These are phyloP conservation scores for Dendrobium chrysotoxum DNA, from an alignment of 106 monocot species.

Conservation along the genomic window DNA sequence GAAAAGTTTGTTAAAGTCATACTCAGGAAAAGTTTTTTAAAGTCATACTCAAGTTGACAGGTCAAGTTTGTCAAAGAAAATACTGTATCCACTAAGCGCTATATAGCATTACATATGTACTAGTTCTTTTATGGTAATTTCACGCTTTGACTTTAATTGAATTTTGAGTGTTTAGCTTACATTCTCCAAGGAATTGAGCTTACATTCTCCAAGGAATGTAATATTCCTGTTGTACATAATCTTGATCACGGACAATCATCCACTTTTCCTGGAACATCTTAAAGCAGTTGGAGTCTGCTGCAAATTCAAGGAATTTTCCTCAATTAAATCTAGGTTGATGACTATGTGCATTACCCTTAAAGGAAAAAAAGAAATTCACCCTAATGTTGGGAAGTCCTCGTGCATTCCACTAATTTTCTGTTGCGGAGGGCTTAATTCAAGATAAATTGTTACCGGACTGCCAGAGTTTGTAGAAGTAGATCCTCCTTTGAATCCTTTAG, in stretches of 20 bases:
- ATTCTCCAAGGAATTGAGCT: too few species aligned
- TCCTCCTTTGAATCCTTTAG: constrained; percentile 14
- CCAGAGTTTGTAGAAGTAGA: constrained; percentile 4
- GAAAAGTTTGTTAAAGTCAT: too few species aligned
- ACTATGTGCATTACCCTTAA: background rate
- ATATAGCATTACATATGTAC: too few species aligned
- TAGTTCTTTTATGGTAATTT: too few species aligned
- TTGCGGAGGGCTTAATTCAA: constrained; percentile 46
- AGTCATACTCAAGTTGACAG: too few species aligned
- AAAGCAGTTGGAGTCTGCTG: constrained; percentile 44
- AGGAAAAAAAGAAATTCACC: constrained; percentile 15
- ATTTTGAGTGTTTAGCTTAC: too few species aligned
- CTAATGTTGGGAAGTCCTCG: constrained; percentile 20
- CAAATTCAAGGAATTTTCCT: constrained; percentile 8
- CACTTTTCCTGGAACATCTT: background rate
- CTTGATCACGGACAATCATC: background rate
- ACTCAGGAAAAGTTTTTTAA: too few species aligned
- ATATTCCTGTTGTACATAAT: background rate
- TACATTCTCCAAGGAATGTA: background rate
- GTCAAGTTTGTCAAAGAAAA: too few species aligned
- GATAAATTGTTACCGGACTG: constrained; percentile 22
- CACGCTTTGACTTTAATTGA: too few species aligned
- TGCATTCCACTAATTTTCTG: constrained; percentile 21
- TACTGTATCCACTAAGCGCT: too few species aligned
- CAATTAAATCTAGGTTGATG: background rate